Conservation (phyloP, 169 alveolate species). For the Pseudocohnilembus persalinus region DNA sequence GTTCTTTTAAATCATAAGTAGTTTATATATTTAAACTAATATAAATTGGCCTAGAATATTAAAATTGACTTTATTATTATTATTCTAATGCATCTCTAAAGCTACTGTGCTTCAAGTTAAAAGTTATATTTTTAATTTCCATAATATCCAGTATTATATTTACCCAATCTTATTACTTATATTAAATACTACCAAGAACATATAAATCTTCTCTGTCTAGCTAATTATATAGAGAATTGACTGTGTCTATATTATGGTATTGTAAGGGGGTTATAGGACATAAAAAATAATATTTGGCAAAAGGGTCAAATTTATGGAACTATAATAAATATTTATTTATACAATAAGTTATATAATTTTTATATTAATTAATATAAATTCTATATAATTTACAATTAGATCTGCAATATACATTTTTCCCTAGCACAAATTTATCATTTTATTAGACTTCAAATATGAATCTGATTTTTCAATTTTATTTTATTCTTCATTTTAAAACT, state of each 20-base stretch:
- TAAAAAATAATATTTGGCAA: too few relatives aligned
- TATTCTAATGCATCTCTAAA: too few relatives aligned
- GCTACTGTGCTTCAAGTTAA: not conserved
- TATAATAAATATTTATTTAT: too few relatives aligned
- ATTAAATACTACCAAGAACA: not conserved
- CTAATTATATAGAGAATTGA: not conserved
- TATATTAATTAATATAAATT: too few relatives aligned
- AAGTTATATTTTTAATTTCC: too few relatives aligned
- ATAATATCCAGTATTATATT: not conserved
- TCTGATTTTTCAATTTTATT: not conserved
- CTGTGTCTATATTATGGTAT: not conserved
- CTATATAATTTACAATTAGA: not conserved
- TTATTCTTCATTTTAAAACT: too few relatives aligned
- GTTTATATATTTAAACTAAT: not conserved
- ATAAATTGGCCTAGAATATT: not conserved
- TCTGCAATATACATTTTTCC: not conserved
- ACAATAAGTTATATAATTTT: not conserved
- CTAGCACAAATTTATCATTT: not conserved
- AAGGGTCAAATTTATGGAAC: not conserved
- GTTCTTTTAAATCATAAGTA: too few relatives aligned
- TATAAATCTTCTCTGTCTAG: not conserved
- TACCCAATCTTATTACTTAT: not conserved
- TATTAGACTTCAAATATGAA: not conserved
- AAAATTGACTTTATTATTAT: too few relatives aligned
- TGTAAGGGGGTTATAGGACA: not conserved